These are phyloP conservation scores for Wickerhamomyces queroliae DNA, from an alignment of 805 yeast genomes.

Conservation along the genomic window DNA sequence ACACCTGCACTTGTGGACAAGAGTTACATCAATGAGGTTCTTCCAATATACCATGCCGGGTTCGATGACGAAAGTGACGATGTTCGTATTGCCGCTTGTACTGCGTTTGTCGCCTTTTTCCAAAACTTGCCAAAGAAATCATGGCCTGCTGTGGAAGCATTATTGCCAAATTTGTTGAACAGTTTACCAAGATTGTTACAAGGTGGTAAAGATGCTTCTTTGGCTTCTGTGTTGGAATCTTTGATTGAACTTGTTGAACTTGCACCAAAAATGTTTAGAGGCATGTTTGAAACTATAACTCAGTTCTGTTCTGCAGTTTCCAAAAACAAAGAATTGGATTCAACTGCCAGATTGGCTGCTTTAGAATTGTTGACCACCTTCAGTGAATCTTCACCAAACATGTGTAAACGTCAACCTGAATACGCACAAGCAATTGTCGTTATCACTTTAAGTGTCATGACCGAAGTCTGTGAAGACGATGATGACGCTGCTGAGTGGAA, in stretches of 20 bases:
- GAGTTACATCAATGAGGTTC: constrained; percentile 45
- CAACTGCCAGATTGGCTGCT: constrained; percentile 77
- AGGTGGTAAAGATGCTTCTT: constrained; percentile 72
- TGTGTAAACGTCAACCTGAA: constrained; percentile 78
- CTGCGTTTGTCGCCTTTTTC: constrained; percentile 89
- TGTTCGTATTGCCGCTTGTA: constrained; percentile 86
- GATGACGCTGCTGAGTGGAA: constrained; percentile 90
- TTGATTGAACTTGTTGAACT: constrained; percentile 85
- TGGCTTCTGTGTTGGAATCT: constrained; percentile 84
- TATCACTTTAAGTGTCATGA: constrained; percentile 75
- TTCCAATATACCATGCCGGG: constrained; percentile 73
- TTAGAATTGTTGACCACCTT: constrained; percentile 86
- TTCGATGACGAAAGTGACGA: constrained; percentile 75
- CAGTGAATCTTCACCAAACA: constrained; percentile 87
- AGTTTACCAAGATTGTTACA: constrained; percentile 81
- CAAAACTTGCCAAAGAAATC: constrained; percentile 69
- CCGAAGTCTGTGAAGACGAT: constrained; percentile 86
- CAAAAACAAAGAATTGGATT: constrained; percentile 74
- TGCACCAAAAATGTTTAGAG: constrained; percentile 91
- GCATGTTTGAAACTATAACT: constrained; percentile 84
- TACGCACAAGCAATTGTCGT: constrained; percentile 71
- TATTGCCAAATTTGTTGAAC: constrained; percentile 79
- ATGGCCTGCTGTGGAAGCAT: constrained; percentile 73
- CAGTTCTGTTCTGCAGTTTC: constrained; percentile 82
- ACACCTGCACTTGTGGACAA: constrained; percentile 73